phyloP scores from a whole-genome alignment of 2,329 filamentous ascomycete genomes.

The Diaporthe citri region DNA sequence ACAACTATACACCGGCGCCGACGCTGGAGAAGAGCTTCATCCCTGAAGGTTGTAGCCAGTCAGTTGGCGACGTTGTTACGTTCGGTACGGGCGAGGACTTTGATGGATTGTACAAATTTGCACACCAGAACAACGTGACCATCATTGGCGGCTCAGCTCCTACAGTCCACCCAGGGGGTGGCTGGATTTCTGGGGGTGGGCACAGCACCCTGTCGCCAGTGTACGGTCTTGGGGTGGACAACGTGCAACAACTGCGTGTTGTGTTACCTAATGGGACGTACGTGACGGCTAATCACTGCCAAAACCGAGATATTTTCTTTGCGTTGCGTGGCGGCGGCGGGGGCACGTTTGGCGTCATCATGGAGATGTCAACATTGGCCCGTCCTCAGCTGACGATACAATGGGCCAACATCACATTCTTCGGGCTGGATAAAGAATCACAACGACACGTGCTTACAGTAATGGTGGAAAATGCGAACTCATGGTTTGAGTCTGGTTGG shows the following conservation, averaged over 20 bases:
- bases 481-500: not conserved
- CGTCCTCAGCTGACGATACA: not conserved
- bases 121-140: not conserved
- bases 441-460: not conserved
- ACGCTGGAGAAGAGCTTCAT: not conserved
- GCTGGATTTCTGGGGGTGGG: not conserved
- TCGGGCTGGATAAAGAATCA: not conserved
- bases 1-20: not conserved
- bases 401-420: not conserved
- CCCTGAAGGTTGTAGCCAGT: not conserved
- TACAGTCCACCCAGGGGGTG: not conserved
- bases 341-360: conserved; percentile 50
- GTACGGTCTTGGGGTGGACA: not conserved
- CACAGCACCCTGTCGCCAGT: not conserved
- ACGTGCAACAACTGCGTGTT: conserved; percentile 43
- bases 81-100: not conserved
- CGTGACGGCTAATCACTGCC: conserved; percentile 53
- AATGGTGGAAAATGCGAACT: not conserved
- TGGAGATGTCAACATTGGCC: not conserved
- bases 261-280: conserved; percentile 58
- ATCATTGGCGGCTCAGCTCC: not conserved
- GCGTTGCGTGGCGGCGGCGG: conserved; percentile 59
- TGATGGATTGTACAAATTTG: not conserved
- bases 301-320: conserved; percentile 62
- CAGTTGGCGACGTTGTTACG: not conserved